Conservation (phyloP, 306 rosid species). For the Lathyrus oleraceus region DNA sequence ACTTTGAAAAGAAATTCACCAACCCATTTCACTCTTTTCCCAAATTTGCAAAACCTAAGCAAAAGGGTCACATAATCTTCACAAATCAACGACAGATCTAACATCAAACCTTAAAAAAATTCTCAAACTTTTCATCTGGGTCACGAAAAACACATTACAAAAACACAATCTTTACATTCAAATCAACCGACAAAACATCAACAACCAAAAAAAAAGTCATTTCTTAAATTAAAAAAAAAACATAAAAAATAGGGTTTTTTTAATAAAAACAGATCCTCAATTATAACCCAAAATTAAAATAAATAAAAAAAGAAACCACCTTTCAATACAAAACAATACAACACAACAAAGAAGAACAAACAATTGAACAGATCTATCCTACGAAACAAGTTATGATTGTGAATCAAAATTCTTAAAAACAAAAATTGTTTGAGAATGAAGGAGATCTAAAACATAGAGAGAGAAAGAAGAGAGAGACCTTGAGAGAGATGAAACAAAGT, state of each 20-base stretch:
- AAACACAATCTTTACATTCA: not conserved
- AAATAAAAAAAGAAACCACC: not conserved
- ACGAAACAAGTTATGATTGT: slow-evolving; percentile 3
- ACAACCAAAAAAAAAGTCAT: not conserved
- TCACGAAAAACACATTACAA: not conserved
- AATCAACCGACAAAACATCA: slow-evolving; percentile 13
- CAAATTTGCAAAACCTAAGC: slow-evolving; percentile 14
- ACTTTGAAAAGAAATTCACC: not conserved
- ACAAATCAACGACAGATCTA: slow-evolving; percentile 51
- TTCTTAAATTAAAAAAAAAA: slow-evolving; percentile 1
- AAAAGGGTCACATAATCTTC: not conserved
- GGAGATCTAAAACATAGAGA: slow-evolving; percentile 35
- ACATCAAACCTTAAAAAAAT: slow-evolving; percentile 4
- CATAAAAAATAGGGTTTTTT: not conserved
- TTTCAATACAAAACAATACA: not conserved
- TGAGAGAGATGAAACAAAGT: slow-evolving; percentile 26
- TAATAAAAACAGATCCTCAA: slow-evolving; percentile 2
- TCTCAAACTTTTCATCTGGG: not conserved
- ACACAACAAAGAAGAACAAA: not conserved
- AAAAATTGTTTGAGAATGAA: not conserved
- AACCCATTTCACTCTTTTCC: slow-evolving; percentile 12
- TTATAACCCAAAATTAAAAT: not conserved
- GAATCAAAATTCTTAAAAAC: not conserved
- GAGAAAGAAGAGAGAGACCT: slow-evolving; percentile 36
- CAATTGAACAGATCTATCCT: slow-evolving; percentile 38